Evolutionary conservation across 2,329 filamentous ascomycete species (phyloP).

Genomic region (Fusarium sp.): DNA sequence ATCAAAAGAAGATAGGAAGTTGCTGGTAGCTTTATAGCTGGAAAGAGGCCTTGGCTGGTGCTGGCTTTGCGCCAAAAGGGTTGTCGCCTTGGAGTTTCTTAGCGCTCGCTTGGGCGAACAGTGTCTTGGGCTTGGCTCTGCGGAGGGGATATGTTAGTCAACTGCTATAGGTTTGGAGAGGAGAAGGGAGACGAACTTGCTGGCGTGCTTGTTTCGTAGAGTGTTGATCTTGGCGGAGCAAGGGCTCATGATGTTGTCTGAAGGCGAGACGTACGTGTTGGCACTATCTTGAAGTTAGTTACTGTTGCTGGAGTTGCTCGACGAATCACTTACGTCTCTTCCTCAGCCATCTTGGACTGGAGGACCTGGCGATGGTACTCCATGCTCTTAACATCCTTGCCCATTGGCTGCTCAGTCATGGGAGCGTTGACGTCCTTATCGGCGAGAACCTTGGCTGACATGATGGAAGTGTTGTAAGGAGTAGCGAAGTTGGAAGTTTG

Average conservation of each 20-base stretch:
- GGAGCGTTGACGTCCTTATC: constrained; percentile 75
- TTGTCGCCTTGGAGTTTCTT: constrained; percentile 69
- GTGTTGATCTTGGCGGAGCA: constrained; percentile 85
- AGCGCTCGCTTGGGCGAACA: constrained; percentile 74
- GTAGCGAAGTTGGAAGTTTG: not conserved
- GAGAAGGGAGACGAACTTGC: constrained; percentile 70
- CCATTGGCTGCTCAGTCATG: constrained; percentile 53
- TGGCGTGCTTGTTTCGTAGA: constrained; percentile 82
- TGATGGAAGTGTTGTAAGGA: constrained; percentile 49
- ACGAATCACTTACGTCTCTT: constrained; percentile 68
- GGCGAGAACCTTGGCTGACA: constrained; percentile 72
- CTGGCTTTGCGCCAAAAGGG: constrained; percentile 55
- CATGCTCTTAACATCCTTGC: constrained; percentile 73
- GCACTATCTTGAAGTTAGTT: constrained; percentile 48
- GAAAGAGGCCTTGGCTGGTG: constrained; percentile 47
- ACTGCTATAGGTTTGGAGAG: not conserved
- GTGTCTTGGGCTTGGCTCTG: constrained; percentile 75
- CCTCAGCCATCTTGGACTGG: constrained; percentile 74
- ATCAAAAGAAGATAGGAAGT: constrained; percentile 25
- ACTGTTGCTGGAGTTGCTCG: not conserved
- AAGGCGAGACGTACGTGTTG: constrained; percentile 80
- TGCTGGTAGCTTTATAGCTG: constrained; percentile 28
- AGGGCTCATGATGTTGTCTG: constrained; percentile 90
- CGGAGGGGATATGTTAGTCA: constrained; percentile 38
- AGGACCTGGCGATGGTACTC: constrained; percentile 83